A percentile compares a stretch with the other conserved stretches of the same genome.
phyloP scores from a whole-genome alignment of 1,139 yeast species.

The Pichia sp. region DNA sequence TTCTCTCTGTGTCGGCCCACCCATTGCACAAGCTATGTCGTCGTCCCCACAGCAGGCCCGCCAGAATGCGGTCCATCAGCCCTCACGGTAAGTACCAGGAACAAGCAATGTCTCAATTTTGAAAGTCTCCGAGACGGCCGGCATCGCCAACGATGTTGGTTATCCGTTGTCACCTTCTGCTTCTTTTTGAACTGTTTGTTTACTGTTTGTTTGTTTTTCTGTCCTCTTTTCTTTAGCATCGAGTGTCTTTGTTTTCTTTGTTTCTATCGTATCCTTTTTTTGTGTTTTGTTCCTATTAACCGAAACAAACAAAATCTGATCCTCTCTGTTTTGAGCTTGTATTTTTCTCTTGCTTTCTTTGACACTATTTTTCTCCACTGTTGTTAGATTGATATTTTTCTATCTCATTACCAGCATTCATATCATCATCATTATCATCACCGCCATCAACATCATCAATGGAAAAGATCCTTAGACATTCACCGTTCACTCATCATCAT shows the following conservation, averaged over 20 bases:
- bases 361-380: not conserved
- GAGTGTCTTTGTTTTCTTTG: constrained; percentile 4
- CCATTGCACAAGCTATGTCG: constrained; percentile 7
- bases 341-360: not conserved
- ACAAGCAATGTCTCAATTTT: not conserved
- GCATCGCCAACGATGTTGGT: not conserved
- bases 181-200: not conserved
- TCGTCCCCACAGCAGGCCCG: constrained; percentile 7
- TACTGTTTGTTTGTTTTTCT: constrained; percentile 1
- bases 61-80: constrained; percentile 5
- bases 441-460: not conserved
- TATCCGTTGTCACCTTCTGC: not conserved
- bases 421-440: not conserved
- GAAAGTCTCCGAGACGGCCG: not conserved
- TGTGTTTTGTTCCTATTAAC: constrained; percentile 3
- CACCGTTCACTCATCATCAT: too few relatives aligned
- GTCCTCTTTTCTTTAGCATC: not conserved
- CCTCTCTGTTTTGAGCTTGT: not conserved
- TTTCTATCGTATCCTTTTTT: constrained; percentile 4
- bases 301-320: constrained; percentile 1
- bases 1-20: not conserved
- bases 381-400: too few relatives aligned
- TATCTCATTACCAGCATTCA: not conserved
- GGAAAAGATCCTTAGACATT: too few relatives aligned
- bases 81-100: constrained; percentile 15